Evolutionary conservation across 371 early-diverging fungal genomes (phyloP).

Genomic region (Lichtheimia corymbifera): DNA sequence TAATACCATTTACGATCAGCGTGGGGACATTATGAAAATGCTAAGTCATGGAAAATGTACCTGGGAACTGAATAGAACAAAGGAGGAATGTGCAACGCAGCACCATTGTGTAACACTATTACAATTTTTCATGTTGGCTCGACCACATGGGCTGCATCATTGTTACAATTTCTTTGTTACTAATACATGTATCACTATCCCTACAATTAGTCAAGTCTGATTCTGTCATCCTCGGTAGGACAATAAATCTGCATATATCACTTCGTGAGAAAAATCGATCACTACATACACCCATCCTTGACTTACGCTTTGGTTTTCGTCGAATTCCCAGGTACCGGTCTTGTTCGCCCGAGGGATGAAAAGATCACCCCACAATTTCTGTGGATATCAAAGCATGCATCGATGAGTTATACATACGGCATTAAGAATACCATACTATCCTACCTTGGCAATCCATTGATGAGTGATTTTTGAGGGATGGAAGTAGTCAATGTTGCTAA

Average conservation of each 20-base stretch:
- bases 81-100: neutral
- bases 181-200: neutral
- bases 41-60: neutral
- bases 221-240: slow-evolving; percentile 17
- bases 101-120: neutral
- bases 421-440: neutral
- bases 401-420: neutral
- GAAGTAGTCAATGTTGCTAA: slow-evolving; percentile 21
- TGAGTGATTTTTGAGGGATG: slow-evolving; percentile 17
- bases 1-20: no score
- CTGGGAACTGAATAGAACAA: neutral
- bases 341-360: slow-evolving; percentile 2
- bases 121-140: neutral
- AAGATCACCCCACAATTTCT: slow-evolving; percentile 14
- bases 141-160: neutral
- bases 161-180: neutral
- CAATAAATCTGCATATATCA: slow-evolving; percentile 15
- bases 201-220: slow-evolving; percentile 7
- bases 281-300: no score
- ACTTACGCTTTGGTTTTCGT: slow-evolving; percentile 12
- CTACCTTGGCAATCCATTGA: slow-evolving; percentile 23
- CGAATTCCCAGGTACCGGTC: slow-evolving; percentile 2
- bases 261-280: no score
- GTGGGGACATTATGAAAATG: no score
- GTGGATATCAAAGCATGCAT: neutral